These are phyloP conservation scores for Rhizophora apiculata DNA, from an alignment of 345 rosid genomes.

Conservation along the genomic window DNA sequence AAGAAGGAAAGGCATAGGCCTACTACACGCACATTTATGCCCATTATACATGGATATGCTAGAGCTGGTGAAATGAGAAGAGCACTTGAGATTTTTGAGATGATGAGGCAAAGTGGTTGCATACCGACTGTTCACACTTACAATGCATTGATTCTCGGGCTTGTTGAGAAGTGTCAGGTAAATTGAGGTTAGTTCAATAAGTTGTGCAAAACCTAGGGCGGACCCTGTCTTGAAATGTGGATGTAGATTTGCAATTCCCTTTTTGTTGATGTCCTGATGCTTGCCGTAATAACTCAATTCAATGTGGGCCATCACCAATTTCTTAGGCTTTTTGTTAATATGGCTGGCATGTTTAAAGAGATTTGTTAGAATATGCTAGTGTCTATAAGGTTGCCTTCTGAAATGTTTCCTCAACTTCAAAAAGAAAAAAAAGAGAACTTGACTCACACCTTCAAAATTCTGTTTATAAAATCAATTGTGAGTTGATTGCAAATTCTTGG, in stretches of 20 bases:
- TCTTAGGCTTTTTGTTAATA: not conserved
- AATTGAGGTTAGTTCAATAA: not conserved
- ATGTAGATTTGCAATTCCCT: not conserved
- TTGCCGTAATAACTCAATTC: not conserved
- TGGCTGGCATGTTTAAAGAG: not conserved
- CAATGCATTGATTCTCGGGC: slow-evolving; percentile 87
- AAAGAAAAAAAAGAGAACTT: too few relatives aligned
- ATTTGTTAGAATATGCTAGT: not conserved
- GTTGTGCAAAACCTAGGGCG: not conserved
- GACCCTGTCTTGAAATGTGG: not conserved
- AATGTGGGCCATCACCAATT: not conserved
- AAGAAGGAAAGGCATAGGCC: slow-evolving; percentile 78
- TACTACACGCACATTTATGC: slow-evolving; percentile 83
- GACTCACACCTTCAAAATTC: too few relatives aligned
- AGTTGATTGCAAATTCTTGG: too few relatives aligned
- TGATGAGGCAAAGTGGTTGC: slow-evolving; percentile 93
- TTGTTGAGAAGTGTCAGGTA: slow-evolving; percentile 91
- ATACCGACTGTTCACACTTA: slow-evolving; percentile 87
- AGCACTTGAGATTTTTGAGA: slow-evolving; percentile 75
- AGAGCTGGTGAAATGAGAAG: slow-evolving; percentile 76
- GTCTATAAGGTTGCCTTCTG: not conserved
- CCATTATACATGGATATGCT: slow-evolving; percentile 82
- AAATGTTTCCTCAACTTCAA: too few relatives aligned
- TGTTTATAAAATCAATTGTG: too few relatives aligned
- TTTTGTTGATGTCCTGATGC: not conserved